Percentiles rank a stretch among this genome's conserved stretches.
Conservation (phyloP, 1,284 basidiomycete species). For the Vanrija pseudolonga region DNA sequence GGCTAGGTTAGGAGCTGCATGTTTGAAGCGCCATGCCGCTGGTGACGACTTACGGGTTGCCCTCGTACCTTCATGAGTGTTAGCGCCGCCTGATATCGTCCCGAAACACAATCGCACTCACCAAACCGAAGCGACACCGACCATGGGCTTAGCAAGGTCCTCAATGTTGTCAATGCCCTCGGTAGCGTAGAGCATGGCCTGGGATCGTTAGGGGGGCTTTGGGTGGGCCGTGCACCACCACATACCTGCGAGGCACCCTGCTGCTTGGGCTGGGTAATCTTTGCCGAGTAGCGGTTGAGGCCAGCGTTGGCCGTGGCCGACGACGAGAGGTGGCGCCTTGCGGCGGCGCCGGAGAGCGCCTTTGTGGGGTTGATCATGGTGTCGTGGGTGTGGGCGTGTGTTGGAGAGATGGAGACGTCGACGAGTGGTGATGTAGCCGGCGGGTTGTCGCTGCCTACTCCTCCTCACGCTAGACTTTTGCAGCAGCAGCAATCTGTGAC, state of each 20-base stretch:
- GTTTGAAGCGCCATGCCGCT: neutral
- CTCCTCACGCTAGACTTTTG: no score
- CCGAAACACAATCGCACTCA: constrained; percentile 49
- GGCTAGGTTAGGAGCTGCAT: neutral
- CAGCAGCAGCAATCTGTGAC: no score
- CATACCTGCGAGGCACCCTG: constrained; percentile 87
- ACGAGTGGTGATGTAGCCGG: no score
- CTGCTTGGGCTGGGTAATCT: constrained; percentile 80
- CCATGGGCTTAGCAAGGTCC: constrained; percentile 91
- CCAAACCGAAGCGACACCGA: constrained; percentile 92
- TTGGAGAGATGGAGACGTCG: no score
- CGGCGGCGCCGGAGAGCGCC: no score
- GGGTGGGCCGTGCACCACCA: neutral
- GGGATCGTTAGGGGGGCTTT: neutral
- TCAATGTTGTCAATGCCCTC: constrained; percentile 73
- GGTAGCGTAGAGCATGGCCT: constrained; percentile 96
- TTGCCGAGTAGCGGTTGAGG: constrained; percentile 73
- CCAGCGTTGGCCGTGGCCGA: constrained; percentile 21
- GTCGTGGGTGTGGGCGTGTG: no score
- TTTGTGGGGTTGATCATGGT: no score
- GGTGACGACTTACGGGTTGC: constrained; percentile 62
- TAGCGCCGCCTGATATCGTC: neutral
- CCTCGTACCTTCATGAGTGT: constrained; percentile 68
- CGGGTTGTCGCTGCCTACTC: no score
- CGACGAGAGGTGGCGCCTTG: constrained; percentile 6